Evolutionary conservation across 1,284 basidiomycete species (phyloP), one percentile per base, ranked within the genome.

Genomic region (Cutaneotrichosporon cavernicola): DNA sequence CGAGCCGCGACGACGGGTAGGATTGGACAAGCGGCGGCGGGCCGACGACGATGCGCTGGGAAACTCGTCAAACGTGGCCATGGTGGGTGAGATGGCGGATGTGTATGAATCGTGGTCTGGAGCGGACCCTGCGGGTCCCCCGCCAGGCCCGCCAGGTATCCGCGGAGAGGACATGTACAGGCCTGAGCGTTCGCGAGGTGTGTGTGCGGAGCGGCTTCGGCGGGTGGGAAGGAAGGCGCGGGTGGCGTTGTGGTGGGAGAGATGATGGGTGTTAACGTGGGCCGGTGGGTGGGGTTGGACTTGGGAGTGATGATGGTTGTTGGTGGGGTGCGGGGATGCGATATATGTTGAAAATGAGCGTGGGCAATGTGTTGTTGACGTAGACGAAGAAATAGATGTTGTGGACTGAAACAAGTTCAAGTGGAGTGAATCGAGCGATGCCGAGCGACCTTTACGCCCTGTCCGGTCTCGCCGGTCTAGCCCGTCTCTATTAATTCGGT

Each of bases 1-100:
- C 36, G 55, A 56, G 0, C 38, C 40, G 6, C 22, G 22, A 5
- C 55, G 55, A 22, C 55, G 55, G 3, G 55, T 13, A 2, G 55
- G 38, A 21, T 56, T 56, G 22, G 55, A 56, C 36, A 30, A 43
- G 10, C 36, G 55, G 55, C 55, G 55, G 22, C 55, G 55, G 21
- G 55, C 55, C 22, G 38, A 38, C 16, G 13, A 31, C 16, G 36
- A 21, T 5, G 32, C 30, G 21, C 55, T 13, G 55, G n/a, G 36
- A 22, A 21, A 14, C n/a, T 56, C 55, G 5, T 56, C 55, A 5
- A 36, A 21, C 10, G 36, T 10, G 38, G 36, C 22, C 36, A 56
- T 21, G 36, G 55, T 56, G 5, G 55, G 55, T 18, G 55, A 56
- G 2, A 56, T 36, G 36, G 55, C 55, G 1, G 55, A 56, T 11